Evolutionary conservation across 441 rosid species (phyloP).

Genomic region (Gossypium trilobum): DNA sequence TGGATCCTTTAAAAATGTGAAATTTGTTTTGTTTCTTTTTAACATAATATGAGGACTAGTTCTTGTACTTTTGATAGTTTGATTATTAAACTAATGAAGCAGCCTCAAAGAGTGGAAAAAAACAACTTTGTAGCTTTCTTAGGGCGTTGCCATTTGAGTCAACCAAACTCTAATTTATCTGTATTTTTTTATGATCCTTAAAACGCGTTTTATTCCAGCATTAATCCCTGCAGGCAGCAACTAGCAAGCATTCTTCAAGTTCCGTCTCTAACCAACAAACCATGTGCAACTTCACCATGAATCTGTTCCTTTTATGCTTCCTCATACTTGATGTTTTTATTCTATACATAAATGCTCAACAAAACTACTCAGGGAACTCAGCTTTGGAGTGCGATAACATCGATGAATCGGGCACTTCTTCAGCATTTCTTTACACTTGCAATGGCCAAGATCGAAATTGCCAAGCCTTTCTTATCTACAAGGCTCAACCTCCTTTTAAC

Average conservation of each 20-base stretch:
- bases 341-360: constrained; percentile 2
- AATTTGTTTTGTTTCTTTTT: neutral
- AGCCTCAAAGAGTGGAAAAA: neutral
- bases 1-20: neutral
- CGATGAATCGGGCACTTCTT: neutral
- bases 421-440: constrained; percentile 50
- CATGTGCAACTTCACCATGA: neutral
- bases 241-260: constrained; percentile 1
- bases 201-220: neutral
- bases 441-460: constrained; percentile 50
- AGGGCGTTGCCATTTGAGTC: neutral
- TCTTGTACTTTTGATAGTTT: neutral
- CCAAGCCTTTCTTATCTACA: constrained; percentile 46
- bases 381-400: neutral
- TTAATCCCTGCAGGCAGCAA: neutral
- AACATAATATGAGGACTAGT: neutral
- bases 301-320: neutral
- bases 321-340: neutral
- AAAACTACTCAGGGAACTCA: neutral
- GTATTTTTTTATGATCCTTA: neutral
- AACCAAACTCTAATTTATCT: neutral
- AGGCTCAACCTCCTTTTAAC: constrained; percentile 47
- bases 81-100: constrained; percentile 8
- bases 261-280: neutral
- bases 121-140: neutral